These are phyloP conservation scores for Nicotiana tomentosiformis DNA, from an alignment of 257 asterid genomes.

Conservation along the genomic window DNA sequence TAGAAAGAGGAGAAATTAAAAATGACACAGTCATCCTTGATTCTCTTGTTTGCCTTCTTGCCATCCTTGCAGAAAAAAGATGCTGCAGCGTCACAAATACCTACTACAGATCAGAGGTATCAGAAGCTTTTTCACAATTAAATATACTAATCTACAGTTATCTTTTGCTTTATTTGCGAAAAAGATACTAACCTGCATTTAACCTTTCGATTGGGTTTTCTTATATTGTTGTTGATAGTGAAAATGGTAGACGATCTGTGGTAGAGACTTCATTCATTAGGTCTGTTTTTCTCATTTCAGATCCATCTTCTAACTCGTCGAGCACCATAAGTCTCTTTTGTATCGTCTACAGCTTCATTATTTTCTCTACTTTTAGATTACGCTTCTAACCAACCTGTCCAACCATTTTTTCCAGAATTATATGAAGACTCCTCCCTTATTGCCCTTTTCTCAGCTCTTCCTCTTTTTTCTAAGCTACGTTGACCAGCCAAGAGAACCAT, in stretches of 20 bases:
- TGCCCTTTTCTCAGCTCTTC: constrained; percentile 68
- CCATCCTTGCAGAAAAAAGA: constrained; percentile 54
- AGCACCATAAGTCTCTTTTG: constrained; percentile 29
- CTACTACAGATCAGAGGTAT: constrained; percentile 50
- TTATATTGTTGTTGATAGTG: background rate
- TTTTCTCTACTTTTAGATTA: constrained; percentile 39
- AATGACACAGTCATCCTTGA: background rate
- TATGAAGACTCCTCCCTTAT: constrained; percentile 44
- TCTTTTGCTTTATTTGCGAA: background rate
- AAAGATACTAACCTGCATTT: background rate
- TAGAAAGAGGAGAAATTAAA: background rate
- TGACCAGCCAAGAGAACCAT: constrained; percentile 89
- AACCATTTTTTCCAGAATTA: constrained; percentile 65
- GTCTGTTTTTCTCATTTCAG: constrained; percentile 41
- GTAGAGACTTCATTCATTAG: constrained; percentile 42
- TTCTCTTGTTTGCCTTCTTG: constrained; percentile 17
- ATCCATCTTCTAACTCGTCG: constrained; percentile 50
- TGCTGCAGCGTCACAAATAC: constrained; percentile 28
- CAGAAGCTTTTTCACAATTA: background rate
- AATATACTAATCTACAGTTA: background rate
- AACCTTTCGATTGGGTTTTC: background rate
- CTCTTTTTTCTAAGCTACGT: constrained; percentile 67
- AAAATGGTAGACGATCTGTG: background rate
- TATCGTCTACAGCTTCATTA: constrained; percentile 31
- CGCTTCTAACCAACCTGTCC: constrained; percentile 90